A percentile compares a stretch with the other conserved stretches of the same genome.
Conservation (phyloP, 768 basidiomycete genomes). For the Cantharellus anzutake region DNA sequence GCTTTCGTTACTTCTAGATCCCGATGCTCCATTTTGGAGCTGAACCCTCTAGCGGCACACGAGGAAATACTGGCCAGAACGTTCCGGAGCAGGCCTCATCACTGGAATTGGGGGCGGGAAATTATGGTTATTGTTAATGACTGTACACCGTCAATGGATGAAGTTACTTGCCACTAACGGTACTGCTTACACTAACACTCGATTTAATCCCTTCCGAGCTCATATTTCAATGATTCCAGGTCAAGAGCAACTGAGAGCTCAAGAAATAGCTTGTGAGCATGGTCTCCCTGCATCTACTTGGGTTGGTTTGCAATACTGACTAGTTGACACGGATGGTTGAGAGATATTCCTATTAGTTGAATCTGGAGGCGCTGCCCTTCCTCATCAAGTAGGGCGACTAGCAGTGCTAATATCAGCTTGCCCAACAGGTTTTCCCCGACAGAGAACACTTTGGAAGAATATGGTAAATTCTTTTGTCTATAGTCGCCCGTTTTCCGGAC, state of each 20-base stretch:
- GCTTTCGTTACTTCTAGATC: slow-evolving; percentile 68
- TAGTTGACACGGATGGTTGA: neutral
- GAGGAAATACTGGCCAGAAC: slow-evolving; percentile 51
- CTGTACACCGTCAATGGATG: slow-evolving; percentile 77
- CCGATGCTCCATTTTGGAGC: slow-evolving; percentile 78
- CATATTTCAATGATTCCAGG: slow-evolving; percentile 21
- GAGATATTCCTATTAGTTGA: slow-evolving; percentile 37
- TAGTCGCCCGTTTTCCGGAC: neutral
- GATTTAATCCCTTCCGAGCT: neutral
- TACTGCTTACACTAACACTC: slow-evolving; percentile 15
- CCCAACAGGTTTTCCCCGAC: slow-evolving; percentile 62
- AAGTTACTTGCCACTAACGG: slow-evolving; percentile 78
- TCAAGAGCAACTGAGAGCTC: slow-evolving; percentile 89
- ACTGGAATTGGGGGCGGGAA: slow-evolving; percentile 73
- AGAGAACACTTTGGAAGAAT: slow-evolving; percentile 91
- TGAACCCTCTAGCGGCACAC: slow-evolving; percentile 71
- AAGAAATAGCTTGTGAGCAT: slow-evolving; percentile 87
- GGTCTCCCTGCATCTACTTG: slow-evolving; percentile 75
- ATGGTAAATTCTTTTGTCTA: slow-evolving; percentile 40
- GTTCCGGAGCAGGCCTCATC: slow-evolving; percentile 75
- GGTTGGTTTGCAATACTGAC: slow-evolving; percentile 25
- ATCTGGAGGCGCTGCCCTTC: slow-evolving; percentile 83
- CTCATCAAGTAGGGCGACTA: slow-evolving; percentile 66
- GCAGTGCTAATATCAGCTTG: neutral
- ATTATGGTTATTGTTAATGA: slow-evolving; percentile 90